phyloP scores from a whole-genome alignment of 2,329 filamentous ascomycete genomes.

The Boeremia lycopersici region DNA sequence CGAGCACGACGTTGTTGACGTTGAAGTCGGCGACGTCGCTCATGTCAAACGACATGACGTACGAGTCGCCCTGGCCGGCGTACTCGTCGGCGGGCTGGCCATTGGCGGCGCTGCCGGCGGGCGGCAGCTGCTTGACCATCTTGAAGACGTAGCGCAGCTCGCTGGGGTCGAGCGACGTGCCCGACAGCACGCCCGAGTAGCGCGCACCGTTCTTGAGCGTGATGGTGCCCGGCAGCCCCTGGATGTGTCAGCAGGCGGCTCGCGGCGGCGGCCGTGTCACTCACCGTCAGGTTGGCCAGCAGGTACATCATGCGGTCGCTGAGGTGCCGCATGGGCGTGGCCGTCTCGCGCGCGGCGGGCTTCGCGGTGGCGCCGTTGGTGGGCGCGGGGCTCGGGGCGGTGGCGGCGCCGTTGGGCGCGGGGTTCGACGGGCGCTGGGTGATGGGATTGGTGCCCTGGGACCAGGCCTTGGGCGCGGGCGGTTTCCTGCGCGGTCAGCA shows the following conservation, averaged over 20 bases:
- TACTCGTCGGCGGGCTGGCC: constrained; percentile 54
- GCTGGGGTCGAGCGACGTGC: constrained; percentile 57
- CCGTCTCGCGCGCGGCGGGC: constrained; percentile 56
- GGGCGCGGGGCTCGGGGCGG: constrained; percentile 52
- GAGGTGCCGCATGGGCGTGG: constrained; percentile 62
- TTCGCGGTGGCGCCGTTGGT: constrained; percentile 62
- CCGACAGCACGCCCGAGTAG: constrained; percentile 66
- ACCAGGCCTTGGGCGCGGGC: constrained; percentile 64
- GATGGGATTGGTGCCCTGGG: constrained; percentile 63
- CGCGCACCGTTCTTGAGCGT: constrained; percentile 66
- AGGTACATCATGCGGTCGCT: constrained; percentile 66
- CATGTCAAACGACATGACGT: constrained; percentile 65
- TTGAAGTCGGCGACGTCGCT: constrained; percentile 65
- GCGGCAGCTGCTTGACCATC: constrained; percentile 64
- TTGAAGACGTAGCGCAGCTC: constrained; percentile 65
- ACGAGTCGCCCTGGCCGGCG: constrained; percentile 55
- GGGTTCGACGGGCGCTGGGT: constrained; percentile 60
- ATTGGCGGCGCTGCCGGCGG: constrained; percentile 51
- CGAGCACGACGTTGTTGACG: constrained; percentile 59
- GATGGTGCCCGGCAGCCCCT: constrained; percentile 63
- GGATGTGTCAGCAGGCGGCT: constrained; percentile 19
- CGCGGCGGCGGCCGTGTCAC: constrained; percentile 29
- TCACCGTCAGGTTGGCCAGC: constrained; percentile 64
- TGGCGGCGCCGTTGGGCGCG: constrained; percentile 61
- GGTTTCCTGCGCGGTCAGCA: constrained; percentile 54